Conservation (phyloP, 2,329 filamentous ascomycete species). For the Claviceps fusiformis region DNA sequence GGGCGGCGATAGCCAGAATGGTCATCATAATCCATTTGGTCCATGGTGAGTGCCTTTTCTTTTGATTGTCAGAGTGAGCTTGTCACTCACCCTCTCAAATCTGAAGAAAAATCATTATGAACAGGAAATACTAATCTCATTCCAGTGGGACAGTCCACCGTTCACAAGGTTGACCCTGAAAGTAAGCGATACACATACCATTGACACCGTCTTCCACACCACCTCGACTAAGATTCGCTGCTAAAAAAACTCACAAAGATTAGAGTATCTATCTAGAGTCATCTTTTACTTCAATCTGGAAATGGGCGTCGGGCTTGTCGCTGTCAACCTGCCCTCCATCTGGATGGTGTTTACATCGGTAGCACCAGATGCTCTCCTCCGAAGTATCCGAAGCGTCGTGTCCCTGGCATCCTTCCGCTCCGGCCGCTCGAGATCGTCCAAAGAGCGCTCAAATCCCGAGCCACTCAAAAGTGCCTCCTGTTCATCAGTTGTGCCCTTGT, state of each 20-base stretch:
- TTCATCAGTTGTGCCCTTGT: not conserved
- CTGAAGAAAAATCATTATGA: no score
- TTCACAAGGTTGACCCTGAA: not conserved
- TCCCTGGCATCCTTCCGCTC: constrained; percentile 5
- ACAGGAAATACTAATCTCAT: not conserved
- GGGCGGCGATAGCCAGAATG: constrained; percentile 3
- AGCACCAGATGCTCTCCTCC: constrained; percentile 6
- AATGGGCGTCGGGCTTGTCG: constrained; percentile 5
- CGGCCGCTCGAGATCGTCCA: not conserved
- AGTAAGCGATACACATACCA: not conserved
- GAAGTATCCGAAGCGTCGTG: constrained; percentile 6
- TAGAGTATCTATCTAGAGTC: constrained; percentile 1
- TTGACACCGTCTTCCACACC: no score
- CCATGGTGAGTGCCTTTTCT: not conserved
- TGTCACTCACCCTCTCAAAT: not conserved
- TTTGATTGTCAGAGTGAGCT: not conserved
- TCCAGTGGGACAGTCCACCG: not conserved
- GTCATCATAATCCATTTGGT: constrained; percentile 1
- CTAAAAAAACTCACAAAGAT: not conserved
- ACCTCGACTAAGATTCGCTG: no score
- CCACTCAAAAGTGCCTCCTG: not conserved
- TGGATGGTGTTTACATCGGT: constrained; percentile 6
- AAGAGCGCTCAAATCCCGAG: not conserved
- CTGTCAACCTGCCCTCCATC: constrained; percentile 7
- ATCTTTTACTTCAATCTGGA: constrained; percentile 5